Conservation (phyloP, 371 early-diverging fungal species). For the Actinomortierella ambigua region DNA sequence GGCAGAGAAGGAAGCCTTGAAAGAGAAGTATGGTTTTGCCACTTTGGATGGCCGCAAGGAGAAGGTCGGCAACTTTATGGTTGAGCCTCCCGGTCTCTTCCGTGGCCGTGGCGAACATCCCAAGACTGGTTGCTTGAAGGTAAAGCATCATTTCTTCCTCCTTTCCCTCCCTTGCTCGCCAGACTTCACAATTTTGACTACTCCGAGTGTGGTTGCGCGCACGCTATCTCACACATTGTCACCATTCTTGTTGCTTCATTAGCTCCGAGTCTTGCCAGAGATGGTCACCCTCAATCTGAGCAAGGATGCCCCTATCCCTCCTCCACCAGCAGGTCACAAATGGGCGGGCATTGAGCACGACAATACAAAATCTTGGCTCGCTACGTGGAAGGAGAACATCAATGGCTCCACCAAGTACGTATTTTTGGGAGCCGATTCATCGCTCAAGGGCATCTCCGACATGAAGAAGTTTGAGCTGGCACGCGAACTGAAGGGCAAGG, state of each 20-base stretch:
- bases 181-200: not conserved
- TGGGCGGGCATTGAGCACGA: constrained; percentile 92
- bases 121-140: constrained; percentile 92
- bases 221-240: not conserved
- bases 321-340: constrained; percentile 85
- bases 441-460: constrained; percentile 96
- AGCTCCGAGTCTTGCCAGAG: constrained; percentile 88
- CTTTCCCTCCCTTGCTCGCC: not conserved
- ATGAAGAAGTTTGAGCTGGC: constrained; percentile 97
- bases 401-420: constrained; percentile 93
- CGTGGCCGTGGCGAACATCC: constrained; percentile 97
- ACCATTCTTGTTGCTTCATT: constrained; percentile 5
- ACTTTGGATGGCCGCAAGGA: constrained; percentile 91
- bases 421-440: constrained; percentile 88
- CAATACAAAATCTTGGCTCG: constrained; percentile 95
- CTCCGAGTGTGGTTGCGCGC: too few relatives aligned
- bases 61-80: constrained; percentile 95
- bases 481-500: constrained; percentile 81
- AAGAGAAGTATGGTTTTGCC: constrained; percentile 79
- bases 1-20: constrained; percentile 73
- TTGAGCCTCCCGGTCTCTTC: constrained; percentile 97
- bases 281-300: constrained; percentile 94
- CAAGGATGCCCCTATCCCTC: constrained; percentile 77
- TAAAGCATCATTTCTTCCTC: constrained; percentile 19
- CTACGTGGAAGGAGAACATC: constrained; percentile 97